Evolutionary conservation across 148 eudicot genomes (phyloP), one percentile per base, ranked within the genome.

Genomic region (Rhododendron kiyosumense): DNA sequence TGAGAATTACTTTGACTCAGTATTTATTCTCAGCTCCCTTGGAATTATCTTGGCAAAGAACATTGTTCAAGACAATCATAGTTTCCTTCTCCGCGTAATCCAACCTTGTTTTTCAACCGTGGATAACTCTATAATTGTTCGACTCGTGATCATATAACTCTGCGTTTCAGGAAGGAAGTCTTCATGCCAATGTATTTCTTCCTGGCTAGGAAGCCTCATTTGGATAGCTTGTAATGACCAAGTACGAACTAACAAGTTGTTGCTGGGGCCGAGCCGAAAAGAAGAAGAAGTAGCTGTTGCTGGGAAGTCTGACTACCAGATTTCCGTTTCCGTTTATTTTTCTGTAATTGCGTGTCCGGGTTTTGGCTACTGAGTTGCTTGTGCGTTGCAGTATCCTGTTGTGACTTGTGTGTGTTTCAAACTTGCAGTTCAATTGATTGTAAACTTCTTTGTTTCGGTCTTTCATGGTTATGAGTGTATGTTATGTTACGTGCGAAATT

Each of bases 181-280:
- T 95, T 95, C 93, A 95, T 97, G 0, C 94, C 98, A 7, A 90
- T 93, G 96, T 95, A 95, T 63, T 95, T 94, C 89, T 95, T 95
- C 91, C 65, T 95, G 87, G 97, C 88, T 38, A 92, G 94, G 83
- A 95, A 95, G 92, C 98, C 98, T 22, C 80, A 83, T 48, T 83
- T 86, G 83, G 88, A 83, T 38, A 15, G 76, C 38, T 61, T 36
- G 7, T 32, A 32, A 74, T 34, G 78, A 12, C 24, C 10, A 10
- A 26, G 38, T 15, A 34, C 11, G 9, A 36, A 69, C 59, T 34
- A 24, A 3, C 28, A 30, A 28, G 30, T 30, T 20, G 3, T 43
- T 36, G 73, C 59, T 54, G 54, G 54, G 54, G 15, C 54, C 54
- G 3, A 51, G 54, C 54, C 54, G 13, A 51, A 13, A 51, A 13